These are phyloP conservation scores for Trametes gibbosa DNA, from an alignment of 768 basidiomycete genomes.

Conservation along the genomic window DNA sequence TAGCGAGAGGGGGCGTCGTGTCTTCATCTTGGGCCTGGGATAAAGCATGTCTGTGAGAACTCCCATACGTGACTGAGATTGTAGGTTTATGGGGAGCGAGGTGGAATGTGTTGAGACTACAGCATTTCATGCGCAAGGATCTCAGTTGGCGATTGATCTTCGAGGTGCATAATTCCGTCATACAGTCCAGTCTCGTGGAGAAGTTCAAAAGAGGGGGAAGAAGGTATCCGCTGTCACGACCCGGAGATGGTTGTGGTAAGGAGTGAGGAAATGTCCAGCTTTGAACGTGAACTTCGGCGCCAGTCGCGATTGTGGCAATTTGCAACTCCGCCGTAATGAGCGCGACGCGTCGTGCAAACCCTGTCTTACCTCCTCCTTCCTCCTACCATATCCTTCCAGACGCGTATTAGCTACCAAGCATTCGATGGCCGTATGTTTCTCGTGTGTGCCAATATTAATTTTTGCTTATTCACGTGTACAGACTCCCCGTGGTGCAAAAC, in stretches of 20 bases:
- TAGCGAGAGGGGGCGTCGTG: constrained; percentile 32
- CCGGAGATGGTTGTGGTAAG: background rate
- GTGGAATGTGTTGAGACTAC: constrained; percentile 32
- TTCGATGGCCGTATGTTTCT: background rate
- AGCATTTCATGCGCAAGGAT: constrained; percentile 48
- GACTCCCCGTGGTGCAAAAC: constrained; percentile 58
- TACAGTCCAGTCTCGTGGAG: background rate
- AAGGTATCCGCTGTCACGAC: background rate
- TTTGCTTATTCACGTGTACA: background rate
- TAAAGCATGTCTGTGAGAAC: background rate
- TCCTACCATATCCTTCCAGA: background rate
- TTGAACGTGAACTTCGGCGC: constrained; percentile 7
- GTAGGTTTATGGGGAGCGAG: constrained; percentile 18
- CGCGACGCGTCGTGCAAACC: constrained; percentile 21
- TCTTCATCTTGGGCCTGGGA: background rate
- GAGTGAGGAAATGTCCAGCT: background rate
- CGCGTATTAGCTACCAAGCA: background rate
- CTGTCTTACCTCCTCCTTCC: constrained; percentile 4
- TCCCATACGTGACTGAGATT: constrained; percentile 17
- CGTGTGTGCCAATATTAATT: background rate
- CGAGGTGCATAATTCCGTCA: constrained; percentile 35
- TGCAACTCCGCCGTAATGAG: constrained; percentile 20
- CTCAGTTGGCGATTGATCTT: constrained; percentile 45
- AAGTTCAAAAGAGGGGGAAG: background rate
- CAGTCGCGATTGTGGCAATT: constrained; percentile 23